Evolutionary conservation across 2,329 filamentous ascomycete genomes (phyloP).

Genomic region (Juglanconis sp.): DNA sequence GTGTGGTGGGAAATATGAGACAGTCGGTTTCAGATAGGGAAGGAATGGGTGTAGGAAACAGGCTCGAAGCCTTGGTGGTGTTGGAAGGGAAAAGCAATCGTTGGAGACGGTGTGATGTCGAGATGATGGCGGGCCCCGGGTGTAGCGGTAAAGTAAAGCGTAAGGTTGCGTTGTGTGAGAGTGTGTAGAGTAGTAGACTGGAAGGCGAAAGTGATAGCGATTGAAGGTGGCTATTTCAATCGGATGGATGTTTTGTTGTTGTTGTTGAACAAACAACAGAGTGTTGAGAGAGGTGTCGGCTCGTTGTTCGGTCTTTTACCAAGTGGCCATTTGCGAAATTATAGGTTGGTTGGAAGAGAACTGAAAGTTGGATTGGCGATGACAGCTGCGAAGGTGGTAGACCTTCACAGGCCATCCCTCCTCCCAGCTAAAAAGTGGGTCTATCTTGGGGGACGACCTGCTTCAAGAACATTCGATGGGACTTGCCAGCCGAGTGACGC

Average conservation of each 20-base stretch:
- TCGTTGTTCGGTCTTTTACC: neutral
- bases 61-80: conserved; percentile 9
- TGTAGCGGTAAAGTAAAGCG: no score
- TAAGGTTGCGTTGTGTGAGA: neutral
- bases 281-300: neutral
- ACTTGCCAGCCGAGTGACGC: conserved; percentile 2
- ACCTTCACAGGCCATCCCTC: conserved; percentile 4
- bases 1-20: neutral
- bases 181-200: neutral
- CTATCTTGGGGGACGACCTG: neutral
- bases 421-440: conserved; percentile 11
- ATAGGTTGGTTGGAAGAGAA: conserved; percentile 1
- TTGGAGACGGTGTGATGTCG: neutral
- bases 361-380: neutral
- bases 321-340: conserved; percentile 7
- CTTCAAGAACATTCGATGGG: conserved; percentile 19
- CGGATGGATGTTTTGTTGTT: neutral
- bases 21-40: neutral
- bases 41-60: neutral
- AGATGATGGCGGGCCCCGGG: no score
- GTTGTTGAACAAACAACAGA: neutral
- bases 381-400: neutral
- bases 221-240: neutral
- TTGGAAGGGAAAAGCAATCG: neutral
- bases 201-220: neutral